Evolutionary conservation across 805 yeast genomes (phyloP), one percentile per base, ranked within the genome.

Genomic region (Sugiyamaella smithiae): DNA sequence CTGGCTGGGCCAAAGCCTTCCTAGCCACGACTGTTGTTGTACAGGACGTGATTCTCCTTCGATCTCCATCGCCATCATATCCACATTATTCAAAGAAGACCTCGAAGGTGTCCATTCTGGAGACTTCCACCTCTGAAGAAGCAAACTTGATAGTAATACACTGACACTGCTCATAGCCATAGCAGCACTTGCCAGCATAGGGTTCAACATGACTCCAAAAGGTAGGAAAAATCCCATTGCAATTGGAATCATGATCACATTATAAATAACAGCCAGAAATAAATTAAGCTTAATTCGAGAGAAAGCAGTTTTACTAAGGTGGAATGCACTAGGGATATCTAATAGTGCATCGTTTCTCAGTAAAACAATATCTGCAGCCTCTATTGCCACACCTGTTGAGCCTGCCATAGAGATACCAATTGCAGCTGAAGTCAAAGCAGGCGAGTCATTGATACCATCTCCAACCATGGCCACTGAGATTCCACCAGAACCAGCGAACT

Each of bases 391-490:
- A 60, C 93, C 98, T 0, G 98, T 87, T 4, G 98, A 97, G 0
- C 95, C 79, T 7, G 95, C 84, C 50, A 95, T 80, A 8, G 98
- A 93, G 59, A 95, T 81, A 20, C 99, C 99, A 16, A 93, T 68
- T 56, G 89, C 88, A 0, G 97, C 85, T 48, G 84, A 77, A 1
- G 88, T 95, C 48, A 93, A 74, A 0, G 98, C 98, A 0, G 99
- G 97, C 0, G 98, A 95, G 64, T 93, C 99, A 66, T 93, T 93
- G 56, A 93, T 87, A 51, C 99, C 99, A 68, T 93, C 99, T 32
- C 99, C 99, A 19, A 93, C 84, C 73, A 95, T 89, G 4, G 90
- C 91, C 36, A 93, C 84, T 57, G 42, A 23, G 22, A 26, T 7
- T 5, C 38, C 38, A 16, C 20, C 38, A 16, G 6, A n/a, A 16